Conservation (phyloP, 257 asterid species). For the Solanum lignicaule region DNA sequence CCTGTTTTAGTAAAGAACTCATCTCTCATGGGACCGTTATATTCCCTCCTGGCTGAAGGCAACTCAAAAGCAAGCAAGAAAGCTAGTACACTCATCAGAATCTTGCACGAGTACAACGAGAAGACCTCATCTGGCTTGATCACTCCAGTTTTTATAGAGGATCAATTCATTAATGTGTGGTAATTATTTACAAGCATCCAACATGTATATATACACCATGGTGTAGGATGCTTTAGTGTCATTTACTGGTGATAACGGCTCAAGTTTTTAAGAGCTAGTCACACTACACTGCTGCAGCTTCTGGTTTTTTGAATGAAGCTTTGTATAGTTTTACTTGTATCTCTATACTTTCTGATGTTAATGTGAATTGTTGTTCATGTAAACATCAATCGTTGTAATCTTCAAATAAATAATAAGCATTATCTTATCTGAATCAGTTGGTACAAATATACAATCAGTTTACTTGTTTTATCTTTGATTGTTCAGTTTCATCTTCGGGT, state of each 20-base stretch:
- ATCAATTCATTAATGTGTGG: slow-evolving; percentile 58
- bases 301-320: slow-evolving; percentile 47
- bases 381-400: neutral
- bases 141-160: slow-evolving; percentile 31
- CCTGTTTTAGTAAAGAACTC: slow-evolving; percentile 58
- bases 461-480: neutral
- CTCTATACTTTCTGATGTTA: slow-evolving; percentile 2
- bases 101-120: slow-evolving; percentile 48
- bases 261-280: slow-evolving; percentile 51
- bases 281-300: slow-evolving; percentile 25
- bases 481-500: neutral
- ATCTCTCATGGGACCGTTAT: slow-evolving; percentile 44
- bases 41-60: slow-evolving; percentile 48
- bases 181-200: slow-evolving; percentile 23
- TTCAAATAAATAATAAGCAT: neutral
- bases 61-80: slow-evolving; percentile 48
- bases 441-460: neutral
- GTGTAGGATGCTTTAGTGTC: slow-evolving; percentile 4
- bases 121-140: slow-evolving; percentile 25
- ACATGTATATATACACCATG: slow-evolving; percentile 5
- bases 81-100: slow-evolving; percentile 59
- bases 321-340: slow-evolving; percentile 7
- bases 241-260: slow-evolving; percentile 31
- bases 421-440: neutral
- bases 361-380: neutral